A percentile compares a stretch with the other conserved stretches of the same genome.
Conservation (phyloP, 148 eudicot genomes). For the Nepenthes mirabilis region DNA sequence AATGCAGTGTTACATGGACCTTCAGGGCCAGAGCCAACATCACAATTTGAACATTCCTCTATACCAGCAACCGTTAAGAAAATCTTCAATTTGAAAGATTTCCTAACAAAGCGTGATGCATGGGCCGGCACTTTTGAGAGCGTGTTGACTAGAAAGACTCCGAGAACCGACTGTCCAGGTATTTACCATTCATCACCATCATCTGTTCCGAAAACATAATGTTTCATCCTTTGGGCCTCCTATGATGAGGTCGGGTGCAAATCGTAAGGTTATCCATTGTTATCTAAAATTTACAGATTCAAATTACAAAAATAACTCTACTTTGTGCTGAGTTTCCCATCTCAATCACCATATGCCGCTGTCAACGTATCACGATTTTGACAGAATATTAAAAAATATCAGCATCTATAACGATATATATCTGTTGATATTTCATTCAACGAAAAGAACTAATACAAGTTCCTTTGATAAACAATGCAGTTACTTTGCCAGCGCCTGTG, state of each 20-base stretch:
- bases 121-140: slow-evolving; percentile 84
- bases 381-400: too few relatives aligned
- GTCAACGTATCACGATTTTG: too few relatives aligned
- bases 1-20: slow-evolving; percentile 69
- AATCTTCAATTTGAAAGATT: slow-evolving; percentile 58
- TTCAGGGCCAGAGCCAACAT: slow-evolving; percentile 52
- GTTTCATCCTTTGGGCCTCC: neutral
- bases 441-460: too few relatives aligned
- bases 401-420: too few relatives aligned
- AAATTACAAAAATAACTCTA: too few relatives aligned
- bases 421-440: too few relatives aligned
- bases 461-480: slow-evolving; percentile 12
- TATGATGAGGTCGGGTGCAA: neutral
- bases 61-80: slow-evolving; percentile 73
- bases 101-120: slow-evolving; percentile 56
- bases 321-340: too few relatives aligned
- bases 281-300: too few relatives aligned
- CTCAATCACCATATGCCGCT: too few relatives aligned
- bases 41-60: slow-evolving; percentile 74
- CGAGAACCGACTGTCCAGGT: slow-evolving; percentile 85
- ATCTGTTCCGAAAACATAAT: neutral
- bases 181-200: slow-evolving; percentile 10
- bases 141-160: slow-evolving; percentile 31
- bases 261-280: too few relatives aligned
- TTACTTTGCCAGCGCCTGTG: slow-evolving; percentile 47